A percentile compares a stretch with the other conserved stretches of the same genome.
Evolutionary conservation across 768 basidiomycete genomes (phyloP).

Genomic region (Holtermanniella nyarrowii): DNA sequence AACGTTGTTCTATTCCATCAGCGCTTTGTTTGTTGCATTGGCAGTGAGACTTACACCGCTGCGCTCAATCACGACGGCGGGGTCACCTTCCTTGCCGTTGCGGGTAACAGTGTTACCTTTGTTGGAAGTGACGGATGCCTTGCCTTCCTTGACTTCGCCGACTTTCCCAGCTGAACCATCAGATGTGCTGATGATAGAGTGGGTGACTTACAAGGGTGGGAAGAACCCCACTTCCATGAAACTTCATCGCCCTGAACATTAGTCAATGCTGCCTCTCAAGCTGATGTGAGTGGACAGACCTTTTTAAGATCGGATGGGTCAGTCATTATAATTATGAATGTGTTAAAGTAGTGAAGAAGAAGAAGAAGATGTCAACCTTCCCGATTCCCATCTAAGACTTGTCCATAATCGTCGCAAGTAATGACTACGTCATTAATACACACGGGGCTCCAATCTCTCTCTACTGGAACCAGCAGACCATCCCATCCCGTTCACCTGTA

Average conservation of each 20-base stretch:
- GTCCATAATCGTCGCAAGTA: too few species aligned
- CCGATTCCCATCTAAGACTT: too few species aligned
- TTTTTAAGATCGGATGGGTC: not conserved
- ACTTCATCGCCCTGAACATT: constrained; percentile 30
- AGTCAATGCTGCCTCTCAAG: not conserved
- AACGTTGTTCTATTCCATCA: constrained; percentile 45
- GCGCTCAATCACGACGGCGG: constrained; percentile 47
- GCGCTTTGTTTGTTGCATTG: not conserved
- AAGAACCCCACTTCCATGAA: constrained; percentile 37
- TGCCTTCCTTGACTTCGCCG: constrained; percentile 44
- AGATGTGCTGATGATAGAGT: not conserved
- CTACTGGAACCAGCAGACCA: too few species aligned
- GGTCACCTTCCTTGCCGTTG: constrained; percentile 47
- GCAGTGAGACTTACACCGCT: constrained; percentile 42
- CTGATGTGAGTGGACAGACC: not conserved
- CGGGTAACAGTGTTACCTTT: constrained; percentile 48
- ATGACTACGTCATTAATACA: too few species aligned
- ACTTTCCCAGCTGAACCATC: constrained; percentile 39
- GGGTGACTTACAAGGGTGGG: constrained; percentile 26
- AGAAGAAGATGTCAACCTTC: too few species aligned
- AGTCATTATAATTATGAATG: not conserved
- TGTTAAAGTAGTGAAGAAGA: not conserved
- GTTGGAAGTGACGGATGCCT: constrained; percentile 46
- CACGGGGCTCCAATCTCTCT: too few species aligned
- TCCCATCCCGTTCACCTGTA: too few species aligned